Conservation (phyloP, 306 rosid species). For the Casuarina glauca region DNA sequence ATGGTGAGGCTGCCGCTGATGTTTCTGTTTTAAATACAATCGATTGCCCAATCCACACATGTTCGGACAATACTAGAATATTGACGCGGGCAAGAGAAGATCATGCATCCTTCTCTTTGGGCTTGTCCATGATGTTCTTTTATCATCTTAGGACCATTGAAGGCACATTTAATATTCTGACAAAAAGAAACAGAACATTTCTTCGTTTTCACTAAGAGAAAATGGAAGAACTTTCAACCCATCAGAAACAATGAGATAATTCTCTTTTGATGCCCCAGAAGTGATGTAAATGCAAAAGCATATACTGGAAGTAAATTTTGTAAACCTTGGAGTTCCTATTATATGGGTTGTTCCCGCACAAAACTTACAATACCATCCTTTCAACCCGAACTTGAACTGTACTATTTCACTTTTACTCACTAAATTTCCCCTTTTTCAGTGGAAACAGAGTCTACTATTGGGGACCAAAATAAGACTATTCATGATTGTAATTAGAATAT, state of each 20-base stretch:
- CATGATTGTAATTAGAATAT: background rate
- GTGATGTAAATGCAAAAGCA: background rate
- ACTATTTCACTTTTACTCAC: slow-evolving; percentile 2
- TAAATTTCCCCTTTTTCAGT: slow-evolving; percentile 7
- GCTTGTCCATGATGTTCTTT: no score
- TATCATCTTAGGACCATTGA: background rate
- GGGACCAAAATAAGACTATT: background rate
- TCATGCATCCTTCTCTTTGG: no score
- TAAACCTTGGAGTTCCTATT: background rate
- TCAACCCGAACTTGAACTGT: background rate
- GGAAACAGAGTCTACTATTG: background rate
- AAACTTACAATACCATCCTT: background rate
- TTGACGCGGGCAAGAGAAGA: background rate
- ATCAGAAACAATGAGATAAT: background rate
- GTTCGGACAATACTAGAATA: no score
- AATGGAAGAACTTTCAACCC: background rate
- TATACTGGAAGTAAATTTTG: background rate
- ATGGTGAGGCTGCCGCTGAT: no score
- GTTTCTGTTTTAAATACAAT: no score
- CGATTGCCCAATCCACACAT: no score
- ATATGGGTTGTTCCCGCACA: background rate
- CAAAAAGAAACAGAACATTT: background rate
- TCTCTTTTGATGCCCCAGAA: background rate
- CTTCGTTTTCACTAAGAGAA: background rate
- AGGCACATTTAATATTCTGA: background rate